Percentiles rank a stretch among this genome's conserved stretches.
These are phyloP conservation scores for Pelargonium citronellum DNA, from an alignment of 441 rosid species.

Conservation along the genomic window DNA sequence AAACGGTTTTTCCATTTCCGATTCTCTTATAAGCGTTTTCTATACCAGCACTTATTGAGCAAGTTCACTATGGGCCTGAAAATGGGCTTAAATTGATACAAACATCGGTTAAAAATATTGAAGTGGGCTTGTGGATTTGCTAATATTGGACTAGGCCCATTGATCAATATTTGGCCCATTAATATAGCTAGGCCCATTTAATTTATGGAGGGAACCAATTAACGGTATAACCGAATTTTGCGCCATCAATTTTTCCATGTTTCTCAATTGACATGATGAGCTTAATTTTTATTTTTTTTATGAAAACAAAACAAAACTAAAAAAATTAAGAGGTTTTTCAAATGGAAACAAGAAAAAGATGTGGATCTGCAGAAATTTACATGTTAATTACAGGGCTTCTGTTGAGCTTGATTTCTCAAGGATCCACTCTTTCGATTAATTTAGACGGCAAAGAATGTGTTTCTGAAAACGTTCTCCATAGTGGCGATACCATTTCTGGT, in stretches of 20 bases:
- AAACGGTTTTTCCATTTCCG: too few species aligned
- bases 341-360: neutral
- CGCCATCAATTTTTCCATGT: neutral
- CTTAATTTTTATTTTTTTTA: too few species aligned
- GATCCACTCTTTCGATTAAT: conserved; percentile 71
- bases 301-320: too few species aligned
- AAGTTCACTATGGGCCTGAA: too few species aligned
- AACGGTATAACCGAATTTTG: neutral
- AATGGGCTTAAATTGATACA: too few species aligned
- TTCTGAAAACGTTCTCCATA: conserved; percentile 81
- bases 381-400: neutral
- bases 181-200: neutral
- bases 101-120: too few species aligned
- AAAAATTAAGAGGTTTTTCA: neutral
- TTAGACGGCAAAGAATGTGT: conserved; percentile 85
- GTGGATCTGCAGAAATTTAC: neutral
- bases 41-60: too few species aligned
- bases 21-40: too few species aligned
- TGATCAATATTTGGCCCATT: neutral
- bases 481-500: conserved; percentile 79
- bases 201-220: neutral
- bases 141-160: too few species aligned
- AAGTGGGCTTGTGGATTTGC: too few species aligned
- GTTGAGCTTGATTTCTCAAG: conserved; percentile 15
- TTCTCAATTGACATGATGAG: neutral